A percentile compares a stretch with the other conserved stretches of the same genome.
These are phyloP conservation scores for Aspergillus sp. DNA, from an alignment of 2,329 filamentous ascomycete species.

Conservation along the genomic window DNA sequence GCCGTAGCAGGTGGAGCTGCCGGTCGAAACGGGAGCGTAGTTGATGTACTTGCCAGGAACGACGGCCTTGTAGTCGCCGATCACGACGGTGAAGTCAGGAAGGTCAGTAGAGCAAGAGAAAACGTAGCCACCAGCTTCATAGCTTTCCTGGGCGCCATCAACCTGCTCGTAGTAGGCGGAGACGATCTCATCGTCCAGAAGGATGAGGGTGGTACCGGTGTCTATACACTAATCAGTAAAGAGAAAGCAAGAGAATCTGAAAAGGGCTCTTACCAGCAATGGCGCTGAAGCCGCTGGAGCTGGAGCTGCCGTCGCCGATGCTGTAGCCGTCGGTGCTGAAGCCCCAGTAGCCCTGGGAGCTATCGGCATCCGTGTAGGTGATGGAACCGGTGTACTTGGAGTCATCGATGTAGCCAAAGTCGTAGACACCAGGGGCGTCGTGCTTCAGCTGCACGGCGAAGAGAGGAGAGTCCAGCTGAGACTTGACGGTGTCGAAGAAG, in stretches of 20 bases:
- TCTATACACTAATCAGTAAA: slow-evolving; percentile 41
- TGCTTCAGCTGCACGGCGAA: slow-evolving; percentile 60
- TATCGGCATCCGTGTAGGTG: slow-evolving; percentile 59
- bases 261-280: slow-evolving; percentile 52
- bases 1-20: slow-evolving; percentile 65
- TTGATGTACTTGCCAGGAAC: slow-evolving; percentile 60
- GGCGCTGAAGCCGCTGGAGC: slow-evolving; percentile 48
- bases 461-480: slow-evolving; percentile 51
- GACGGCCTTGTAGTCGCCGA: slow-evolving; percentile 53
- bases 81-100: slow-evolving; percentile 57
- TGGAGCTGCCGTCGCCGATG: slow-evolving; percentile 49
- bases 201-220: slow-evolving; percentile 69
- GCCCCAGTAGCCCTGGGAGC: slow-evolving; percentile 64
- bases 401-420: slow-evolving; percentile 62
- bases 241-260: neutral
- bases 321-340: slow-evolving; percentile 60
- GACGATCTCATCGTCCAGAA: slow-evolving; percentile 58
- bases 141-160: slow-evolving; percentile 52
- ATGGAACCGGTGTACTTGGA: slow-evolving; percentile 61
- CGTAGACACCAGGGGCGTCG: slow-evolving; percentile 54
- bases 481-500: slow-evolving; percentile 63
- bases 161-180: slow-evolving; percentile 63
- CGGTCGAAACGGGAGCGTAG: slow-evolving; percentile 47
- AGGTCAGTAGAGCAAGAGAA: slow-evolving; percentile 55
- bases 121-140: slow-evolving; percentile 56